Evolutionary conservation across 192 early-diverging fungal species (phyloP).

Genomic region (Diversispora epigaea): DNA sequence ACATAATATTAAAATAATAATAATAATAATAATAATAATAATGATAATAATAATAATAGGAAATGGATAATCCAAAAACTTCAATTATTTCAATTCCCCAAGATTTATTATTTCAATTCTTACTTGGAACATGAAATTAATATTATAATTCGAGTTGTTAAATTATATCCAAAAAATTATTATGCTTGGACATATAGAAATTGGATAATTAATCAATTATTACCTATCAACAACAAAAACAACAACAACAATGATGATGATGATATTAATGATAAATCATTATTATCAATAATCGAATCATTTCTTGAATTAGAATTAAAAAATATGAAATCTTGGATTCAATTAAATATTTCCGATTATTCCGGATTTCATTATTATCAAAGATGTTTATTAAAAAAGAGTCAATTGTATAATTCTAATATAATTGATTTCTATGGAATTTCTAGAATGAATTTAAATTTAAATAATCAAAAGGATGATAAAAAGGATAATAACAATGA

Average conservation of each 20-base stretch:
- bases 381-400: slow-evolving; percentile 35
- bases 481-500: neutral
- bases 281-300: slow-evolving; percentile 2
- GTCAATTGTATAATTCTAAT: neutral
- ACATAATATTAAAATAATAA: too few relatives aligned
- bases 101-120: slow-evolving; percentile 12
- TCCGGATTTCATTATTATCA: slow-evolving; percentile 49
- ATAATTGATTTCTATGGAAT: slow-evolving; percentile 21
- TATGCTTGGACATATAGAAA: slow-evolving; percentile 55
- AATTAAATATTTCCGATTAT: slow-evolving; percentile 50
- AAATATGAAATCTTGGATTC: slow-evolving; percentile 39
- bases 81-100: neutral
- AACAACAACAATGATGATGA: too few relatives aligned
- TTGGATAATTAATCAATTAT: slow-evolving; percentile 41
- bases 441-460: slow-evolving; percentile 28
- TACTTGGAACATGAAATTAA: slow-evolving; percentile 40
- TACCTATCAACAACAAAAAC: slow-evolving; percentile 1
- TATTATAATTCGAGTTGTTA: slow-evolving; percentile 37
- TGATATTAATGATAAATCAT: too few relatives aligned
- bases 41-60: neutral
- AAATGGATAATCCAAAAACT: slow-evolving; percentile 8
- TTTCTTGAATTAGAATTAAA: slow-evolving; percentile 37
- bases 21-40: too few relatives aligned
- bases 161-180: slow-evolving; percentile 54
- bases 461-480: neutral